A percentile compares a stretch with the other conserved stretches of the same genome.
These are phyloP conservation scores for Talaromyces sp. DNA, from an alignment of 2,329 filamentous ascomycete species.

Conservation along the genomic window DNA sequence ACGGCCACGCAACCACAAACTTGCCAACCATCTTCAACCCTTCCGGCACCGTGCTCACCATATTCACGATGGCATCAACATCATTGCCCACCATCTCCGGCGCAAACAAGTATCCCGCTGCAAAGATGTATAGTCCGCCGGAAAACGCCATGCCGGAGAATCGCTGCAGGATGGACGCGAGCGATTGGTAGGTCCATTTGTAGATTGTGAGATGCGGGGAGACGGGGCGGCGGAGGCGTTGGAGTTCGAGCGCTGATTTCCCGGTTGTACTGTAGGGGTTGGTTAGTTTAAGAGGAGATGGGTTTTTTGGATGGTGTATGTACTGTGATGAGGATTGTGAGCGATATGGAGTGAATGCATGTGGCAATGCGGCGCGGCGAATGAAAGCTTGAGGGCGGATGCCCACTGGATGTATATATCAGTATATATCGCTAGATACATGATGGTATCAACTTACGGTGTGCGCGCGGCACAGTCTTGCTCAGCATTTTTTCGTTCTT, in stretches of 20 bases:
- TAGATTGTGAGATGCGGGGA: slow-evolving; percentile 84
- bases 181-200: slow-evolving; percentile 79
- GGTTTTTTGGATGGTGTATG: too few relatives aligned
- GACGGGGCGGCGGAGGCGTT: slow-evolving; percentile 77
- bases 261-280: too few relatives aligned
- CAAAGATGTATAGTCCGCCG: slow-evolving; percentile 73
- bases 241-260: slow-evolving; percentile 56
- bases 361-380: too few relatives aligned
- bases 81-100: slow-evolving; percentile 58
- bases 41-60: slow-evolving; percentile 57
- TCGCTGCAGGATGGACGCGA: slow-evolving; percentile 69
- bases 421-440: background rate
- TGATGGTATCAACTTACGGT: background rate
- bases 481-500: background rate
- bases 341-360: background rate
- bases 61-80: slow-evolving; percentile 30
- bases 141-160: slow-evolving; percentile 73
- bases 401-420: background rate
- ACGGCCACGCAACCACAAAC: slow-evolving; percentile 56
- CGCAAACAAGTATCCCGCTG: slow-evolving; percentile 71
- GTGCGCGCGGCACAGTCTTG: background rate
- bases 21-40: slow-evolving; percentile 57
- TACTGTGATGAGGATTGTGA: slow-evolving; percentile 9
- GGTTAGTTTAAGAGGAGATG: too few relatives aligned
- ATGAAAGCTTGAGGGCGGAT: background rate